phyloP scores from a whole-genome alignment of 192 early-diverging fungal genomes.

The Gorgonomyces haynaldii region DNA sequence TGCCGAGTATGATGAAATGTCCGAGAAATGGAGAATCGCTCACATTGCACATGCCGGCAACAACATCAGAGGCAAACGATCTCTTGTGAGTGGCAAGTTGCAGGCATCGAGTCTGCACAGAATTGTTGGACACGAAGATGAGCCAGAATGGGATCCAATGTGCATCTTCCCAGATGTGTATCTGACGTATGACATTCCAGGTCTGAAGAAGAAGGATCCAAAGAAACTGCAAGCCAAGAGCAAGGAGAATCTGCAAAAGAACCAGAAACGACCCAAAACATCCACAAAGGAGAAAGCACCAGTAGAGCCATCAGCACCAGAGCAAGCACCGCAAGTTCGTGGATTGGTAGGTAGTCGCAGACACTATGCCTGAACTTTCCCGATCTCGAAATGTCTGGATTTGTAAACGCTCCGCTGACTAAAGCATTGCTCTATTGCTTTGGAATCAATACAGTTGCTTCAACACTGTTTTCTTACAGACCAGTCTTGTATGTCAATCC shows the following conservation, averaged over 20 bases:
- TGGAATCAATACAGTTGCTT: too few species aligned
- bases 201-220: constrained; percentile 14
- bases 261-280: neutral
- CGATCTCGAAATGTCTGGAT: too few species aligned
- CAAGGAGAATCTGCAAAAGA: neutral
- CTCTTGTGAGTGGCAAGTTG: constrained; percentile 28
- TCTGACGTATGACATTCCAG: constrained; percentile 39
- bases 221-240: neutral
- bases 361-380: constrained; percentile 9
- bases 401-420: too few species aligned
- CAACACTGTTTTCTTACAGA: too few species aligned
- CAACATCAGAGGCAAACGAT: constrained; percentile 45
- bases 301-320: neutral
- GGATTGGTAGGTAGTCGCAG: constrained; percentile 4
- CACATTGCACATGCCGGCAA: constrained; percentile 48
- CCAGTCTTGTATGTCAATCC: too few species aligned
- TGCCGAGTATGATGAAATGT: constrained; percentile 45
- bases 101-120: constrained; percentile 23
- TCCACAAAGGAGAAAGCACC: neutral
- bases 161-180: constrained; percentile 46
- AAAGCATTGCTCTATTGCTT: too few species aligned
- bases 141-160: constrained; percentile 38
- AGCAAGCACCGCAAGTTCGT: constrained; percentile 2
- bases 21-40: constrained; percentile 44
- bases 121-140: neutral